These are phyloP conservation scores for Quercus glauca DNA, from an alignment of 306 rosid species.

Conservation along the genomic window DNA sequence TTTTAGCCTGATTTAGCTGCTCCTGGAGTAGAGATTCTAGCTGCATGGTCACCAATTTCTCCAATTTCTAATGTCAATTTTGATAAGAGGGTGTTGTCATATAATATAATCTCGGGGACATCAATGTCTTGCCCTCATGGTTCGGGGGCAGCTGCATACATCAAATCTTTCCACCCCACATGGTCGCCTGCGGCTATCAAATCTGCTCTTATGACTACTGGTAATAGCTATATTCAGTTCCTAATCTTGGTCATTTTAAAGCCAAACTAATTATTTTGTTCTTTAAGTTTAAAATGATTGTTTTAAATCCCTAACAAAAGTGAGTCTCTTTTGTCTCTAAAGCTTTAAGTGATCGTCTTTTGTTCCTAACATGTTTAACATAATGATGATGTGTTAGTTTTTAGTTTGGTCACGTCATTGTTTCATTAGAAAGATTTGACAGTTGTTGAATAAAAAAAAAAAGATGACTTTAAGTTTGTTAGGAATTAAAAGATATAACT, in stretches of 20 bases:
- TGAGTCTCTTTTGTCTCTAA: no score
- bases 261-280: no score
- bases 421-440: no score
- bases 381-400: no score
- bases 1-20: slow-evolving; percentile 48
- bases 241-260: not conserved
- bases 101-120: slow-evolving; percentile 23
- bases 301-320: no score
- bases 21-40: slow-evolving; percentile 39
- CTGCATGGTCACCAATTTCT: slow-evolving; percentile 29
- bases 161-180: slow-evolving; percentile 50
- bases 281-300: no score
- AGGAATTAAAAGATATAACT: no score
- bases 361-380: no score
- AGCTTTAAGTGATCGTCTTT: not conserved
- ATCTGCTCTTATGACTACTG: slow-evolving; percentile 49
- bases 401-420: no score
- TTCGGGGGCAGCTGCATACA: slow-evolving; percentile 35
- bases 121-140: slow-evolving; percentile 66
- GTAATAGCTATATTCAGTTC: slow-evolving; percentile 2
- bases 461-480: no score
- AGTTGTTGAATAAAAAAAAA: no score
- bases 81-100: slow-evolving; percentile 17
- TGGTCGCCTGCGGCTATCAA: slow-evolving; percentile 53
- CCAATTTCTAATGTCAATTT: not conserved